Percentiles rank a stretch among this genome's conserved stretches.
phyloP scores from a whole-genome alignment of 306 rosid species.

The Acmispon strigosus region DNA sequence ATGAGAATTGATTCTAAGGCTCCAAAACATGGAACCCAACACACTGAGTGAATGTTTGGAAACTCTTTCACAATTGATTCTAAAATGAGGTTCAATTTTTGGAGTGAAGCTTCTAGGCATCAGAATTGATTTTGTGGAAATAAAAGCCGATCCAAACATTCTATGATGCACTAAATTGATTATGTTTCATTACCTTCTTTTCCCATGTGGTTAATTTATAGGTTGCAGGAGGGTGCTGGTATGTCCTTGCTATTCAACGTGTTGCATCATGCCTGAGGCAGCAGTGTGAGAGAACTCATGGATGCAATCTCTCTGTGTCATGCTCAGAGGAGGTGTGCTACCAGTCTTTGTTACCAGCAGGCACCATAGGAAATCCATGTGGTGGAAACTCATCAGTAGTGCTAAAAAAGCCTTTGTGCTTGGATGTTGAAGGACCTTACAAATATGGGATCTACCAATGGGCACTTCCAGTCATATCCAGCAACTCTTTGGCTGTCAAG shows the following conservation, averaged over 20 bases:
- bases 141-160: too few relatives aligned
- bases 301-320: conserved; percentile 67
- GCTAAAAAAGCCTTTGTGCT: conserved; percentile 53
- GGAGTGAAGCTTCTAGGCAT: too few relatives aligned
- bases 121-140: too few relatives aligned
- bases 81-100: too few relatives aligned
- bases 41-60: too few relatives aligned
- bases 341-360: conserved; percentile 33
- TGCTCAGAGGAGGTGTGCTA: conserved; percentile 81
- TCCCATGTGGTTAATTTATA: background rate
- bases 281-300: conserved; percentile 52
- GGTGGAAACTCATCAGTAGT: conserved; percentile 48
- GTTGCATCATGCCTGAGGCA: conserved; percentile 80
- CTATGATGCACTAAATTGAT: background rate
- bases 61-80: too few relatives aligned
- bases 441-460: conserved; percentile 84
- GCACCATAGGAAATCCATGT: conserved; percentile 36
- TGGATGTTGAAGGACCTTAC: conserved; percentile 72
- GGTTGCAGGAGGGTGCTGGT: conserved; percentile 99
- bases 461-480: conserved; percentile 98
- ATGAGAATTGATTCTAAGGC: too few relatives aligned
- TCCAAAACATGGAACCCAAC: too few relatives aligned
- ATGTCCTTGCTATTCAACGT: conserved; percentile 93
- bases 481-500: conserved; percentile 81
- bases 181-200: background rate